Conservation (phyloP, 306 rosid genomes). For the Vigna reflexopilosa region DNA sequence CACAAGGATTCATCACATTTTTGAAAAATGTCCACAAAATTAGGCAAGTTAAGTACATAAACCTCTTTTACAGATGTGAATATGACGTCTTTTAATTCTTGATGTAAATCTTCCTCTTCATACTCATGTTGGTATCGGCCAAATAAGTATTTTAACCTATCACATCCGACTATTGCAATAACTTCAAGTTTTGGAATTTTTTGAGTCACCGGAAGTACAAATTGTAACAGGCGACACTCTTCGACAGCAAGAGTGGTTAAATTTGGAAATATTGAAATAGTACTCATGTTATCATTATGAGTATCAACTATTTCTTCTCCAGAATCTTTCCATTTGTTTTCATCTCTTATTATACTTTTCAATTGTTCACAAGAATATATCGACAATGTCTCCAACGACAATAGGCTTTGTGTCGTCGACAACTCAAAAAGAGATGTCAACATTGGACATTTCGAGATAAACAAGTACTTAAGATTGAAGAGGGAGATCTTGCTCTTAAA, state of each 20-base stretch:
- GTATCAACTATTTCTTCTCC: not conserved
- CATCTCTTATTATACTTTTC: not conserved
- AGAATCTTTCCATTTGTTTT: too few relatives aligned
- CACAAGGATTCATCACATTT: not conserved
- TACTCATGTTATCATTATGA: too few relatives aligned
- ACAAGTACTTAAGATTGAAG: not conserved
- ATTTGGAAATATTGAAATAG: not conserved
- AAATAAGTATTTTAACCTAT: not conserved
- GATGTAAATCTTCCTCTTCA: not conserved
- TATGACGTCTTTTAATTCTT: not conserved
- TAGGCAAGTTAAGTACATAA: not conserved
- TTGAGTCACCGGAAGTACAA: not conserved
- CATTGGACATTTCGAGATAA: not conserved
- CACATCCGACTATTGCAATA: accelerated
- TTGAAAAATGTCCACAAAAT: constrained; percentile 1
- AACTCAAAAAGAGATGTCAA: not conserved
- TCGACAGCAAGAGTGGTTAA: not conserved
- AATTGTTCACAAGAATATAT: accelerated
- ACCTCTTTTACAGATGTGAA: not conserved
- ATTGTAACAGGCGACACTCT: too few relatives aligned
- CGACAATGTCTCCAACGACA: not conserved
- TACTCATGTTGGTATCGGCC: not conserved
- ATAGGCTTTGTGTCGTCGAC: not conserved
- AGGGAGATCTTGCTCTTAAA: not conserved
- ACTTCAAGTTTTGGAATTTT: not conserved